These are phyloP conservation scores for Porphyrellus sp. DNA, from an alignment of 1,284 basidiomycete species.

Conservation along the genomic window DNA sequence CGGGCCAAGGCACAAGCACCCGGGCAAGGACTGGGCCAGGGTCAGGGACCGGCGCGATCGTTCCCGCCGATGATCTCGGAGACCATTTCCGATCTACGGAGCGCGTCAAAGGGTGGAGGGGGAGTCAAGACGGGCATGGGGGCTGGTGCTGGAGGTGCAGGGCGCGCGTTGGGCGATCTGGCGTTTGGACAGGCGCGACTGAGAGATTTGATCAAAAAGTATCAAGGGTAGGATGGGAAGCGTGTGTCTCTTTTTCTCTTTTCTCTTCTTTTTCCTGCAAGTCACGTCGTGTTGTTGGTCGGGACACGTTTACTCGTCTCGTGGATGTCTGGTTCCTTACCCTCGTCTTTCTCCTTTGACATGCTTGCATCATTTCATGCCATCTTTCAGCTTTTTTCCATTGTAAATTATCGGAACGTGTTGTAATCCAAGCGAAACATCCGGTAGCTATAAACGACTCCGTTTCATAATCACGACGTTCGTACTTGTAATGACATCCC, in stretches of 20 bases:
- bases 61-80: slow-evolving; percentile 38
- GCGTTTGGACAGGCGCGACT: slow-evolving; percentile 73
- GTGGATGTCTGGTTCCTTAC: no score
- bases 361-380: not conserved
- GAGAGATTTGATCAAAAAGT: slow-evolving; percentile 75
- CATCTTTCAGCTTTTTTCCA: no score
- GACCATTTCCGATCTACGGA: slow-evolving; percentile 25
- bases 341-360: not conserved
- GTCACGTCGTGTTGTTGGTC: not conserved
- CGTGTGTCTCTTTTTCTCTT: not conserved
- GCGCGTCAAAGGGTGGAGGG: slow-evolving; percentile 9
- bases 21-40: slow-evolving; percentile 16
- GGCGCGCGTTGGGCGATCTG: slow-evolving; percentile 40
- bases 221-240: slow-evolving; percentile 45
- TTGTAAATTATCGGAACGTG: slow-evolving; percentile 4
- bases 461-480: not conserved
- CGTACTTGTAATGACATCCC: not conserved
- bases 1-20: slow-evolving; percentile 38
- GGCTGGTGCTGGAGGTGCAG: slow-evolving; percentile 12
- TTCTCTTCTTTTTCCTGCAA: not conserved
- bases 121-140: slow-evolving; percentile 20
- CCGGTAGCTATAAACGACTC: not conserved
- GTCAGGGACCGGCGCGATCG: slow-evolving; percentile 10
- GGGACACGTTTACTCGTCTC: not conserved
- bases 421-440: slow-evolving; percentile 9